Evolutionary conservation across 2,329 filamentous ascomycete species (phyloP).

Genomic region (Cladorrhinum sp.): DNA sequence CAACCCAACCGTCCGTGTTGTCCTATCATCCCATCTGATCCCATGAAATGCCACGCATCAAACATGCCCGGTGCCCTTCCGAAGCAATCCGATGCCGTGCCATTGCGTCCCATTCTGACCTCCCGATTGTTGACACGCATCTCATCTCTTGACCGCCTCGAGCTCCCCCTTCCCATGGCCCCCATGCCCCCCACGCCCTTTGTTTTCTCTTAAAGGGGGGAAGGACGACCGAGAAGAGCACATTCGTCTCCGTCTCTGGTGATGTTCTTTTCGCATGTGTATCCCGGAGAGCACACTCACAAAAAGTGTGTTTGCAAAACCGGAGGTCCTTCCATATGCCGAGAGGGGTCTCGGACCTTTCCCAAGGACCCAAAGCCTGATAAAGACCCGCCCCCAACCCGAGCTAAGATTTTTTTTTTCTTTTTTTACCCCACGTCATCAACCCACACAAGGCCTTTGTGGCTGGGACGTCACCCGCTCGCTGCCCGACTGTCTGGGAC

Average conservation of each 20-base stretch:
- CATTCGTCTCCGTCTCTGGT: constrained; percentile 1
- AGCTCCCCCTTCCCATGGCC: constrained; percentile 7
- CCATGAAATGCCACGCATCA: constrained; percentile 24
- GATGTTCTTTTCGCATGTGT: constrained; percentile 7
- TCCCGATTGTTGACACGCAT: constrained; percentile 15
- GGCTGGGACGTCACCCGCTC: neutral
- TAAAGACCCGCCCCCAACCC: neutral
- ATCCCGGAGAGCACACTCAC: constrained; percentile 11
- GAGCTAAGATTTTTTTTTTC: constrained; percentile 1
- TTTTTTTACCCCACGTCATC: neutral
- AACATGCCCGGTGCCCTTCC: constrained; percentile 10
- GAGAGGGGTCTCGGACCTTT: constrained; percentile 10
- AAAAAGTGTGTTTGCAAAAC: constrained; percentile 10
- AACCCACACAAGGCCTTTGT: neutral
- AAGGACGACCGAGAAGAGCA: constrained; percentile 4
- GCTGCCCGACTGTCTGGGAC: neutral
- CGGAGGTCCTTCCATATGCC: constrained; percentile 7
- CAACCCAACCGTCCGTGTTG: constrained; percentile 21
- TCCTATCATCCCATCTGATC: constrained; percentile 9
- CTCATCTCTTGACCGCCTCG: constrained; percentile 9
- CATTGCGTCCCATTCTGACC: neutral
- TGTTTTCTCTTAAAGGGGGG: constrained; percentile 14
- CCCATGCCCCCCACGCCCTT: constrained; percentile 2
- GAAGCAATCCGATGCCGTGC: neutral
- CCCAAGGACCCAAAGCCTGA: neutral